Conservation (phyloP, 1,284 basidiomycete species). For the Termitomyces sp. region DNA sequence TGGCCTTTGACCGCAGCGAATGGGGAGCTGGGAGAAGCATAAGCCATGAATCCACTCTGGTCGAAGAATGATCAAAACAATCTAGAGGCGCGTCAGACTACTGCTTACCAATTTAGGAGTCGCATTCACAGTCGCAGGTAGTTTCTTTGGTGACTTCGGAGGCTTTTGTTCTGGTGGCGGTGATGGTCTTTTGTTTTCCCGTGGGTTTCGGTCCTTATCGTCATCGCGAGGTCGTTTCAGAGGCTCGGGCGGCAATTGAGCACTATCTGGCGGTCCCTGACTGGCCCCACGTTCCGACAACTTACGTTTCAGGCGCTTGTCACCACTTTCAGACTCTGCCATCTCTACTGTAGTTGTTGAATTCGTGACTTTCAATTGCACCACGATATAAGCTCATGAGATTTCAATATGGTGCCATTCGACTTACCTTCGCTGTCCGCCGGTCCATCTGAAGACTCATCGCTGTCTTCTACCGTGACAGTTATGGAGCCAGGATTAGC, state of each 20-base stretch:
- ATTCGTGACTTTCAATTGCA: constrained; percentile 1
- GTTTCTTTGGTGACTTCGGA: constrained; percentile 26
- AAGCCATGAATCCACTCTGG: constrained; percentile 63
- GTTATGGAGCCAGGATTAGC: constrained; percentile 14
- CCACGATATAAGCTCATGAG: constrained; percentile 4
- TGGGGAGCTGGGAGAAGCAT: constrained; percentile 64
- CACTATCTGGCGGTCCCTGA: constrained; percentile 42
- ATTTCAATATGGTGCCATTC: background rate
- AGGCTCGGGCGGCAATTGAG: constrained; percentile 27
- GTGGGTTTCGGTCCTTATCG: constrained; percentile 49
- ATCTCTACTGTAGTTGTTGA: constrained; percentile 1
- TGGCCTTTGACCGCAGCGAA: constrained; percentile 65
- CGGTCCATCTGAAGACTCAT: constrained; percentile 6
- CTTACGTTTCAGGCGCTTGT: constrained; percentile 65
- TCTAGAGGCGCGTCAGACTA: constrained; percentile 5
- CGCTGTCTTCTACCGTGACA: constrained; percentile 7
- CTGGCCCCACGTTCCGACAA: constrained; percentile 51
- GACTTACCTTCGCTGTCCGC: constrained; percentile 15
- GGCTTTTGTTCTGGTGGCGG: constrained; percentile 56
- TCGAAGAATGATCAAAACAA: constrained; percentile 11
- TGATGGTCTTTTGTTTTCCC: constrained; percentile 58
- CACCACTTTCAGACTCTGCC: constrained; percentile 36
- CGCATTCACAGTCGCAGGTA: constrained; percentile 29
- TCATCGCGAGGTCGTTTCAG: constrained; percentile 52
- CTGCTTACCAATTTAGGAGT: constrained; percentile 44